Conservation (phyloP, 176 grass and related monocot species). For the Melocanna baccifera region DNA sequence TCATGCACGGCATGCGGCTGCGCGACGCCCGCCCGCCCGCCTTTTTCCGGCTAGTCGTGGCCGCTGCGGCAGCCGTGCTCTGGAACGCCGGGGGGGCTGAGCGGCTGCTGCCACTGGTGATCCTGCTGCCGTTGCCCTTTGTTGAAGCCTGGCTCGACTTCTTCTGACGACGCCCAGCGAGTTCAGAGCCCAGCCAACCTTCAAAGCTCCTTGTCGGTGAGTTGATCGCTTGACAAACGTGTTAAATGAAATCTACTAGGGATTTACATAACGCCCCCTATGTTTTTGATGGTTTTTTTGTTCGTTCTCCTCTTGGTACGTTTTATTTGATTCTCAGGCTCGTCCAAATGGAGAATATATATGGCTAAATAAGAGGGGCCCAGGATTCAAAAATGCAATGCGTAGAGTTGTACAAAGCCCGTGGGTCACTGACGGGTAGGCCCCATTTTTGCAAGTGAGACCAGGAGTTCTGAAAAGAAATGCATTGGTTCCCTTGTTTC, state of each 20-base stretch:
- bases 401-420: background rate
- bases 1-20: conserved; percentile 11
- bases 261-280: background rate
- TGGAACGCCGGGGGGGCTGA: background rate
- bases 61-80: background rate
- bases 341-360: background rate
- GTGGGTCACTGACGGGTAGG: background rate
- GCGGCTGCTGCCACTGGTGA: background rate
- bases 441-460: background rate
- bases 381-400: background rate
- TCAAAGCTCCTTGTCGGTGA: background rate
- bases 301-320: too few species aligned
- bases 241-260: too few species aligned
- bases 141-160: conserved; percentile 28
- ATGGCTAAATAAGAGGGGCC: too few species aligned
- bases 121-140: background rate
- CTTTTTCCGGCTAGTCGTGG: background rate
- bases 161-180: background rate
- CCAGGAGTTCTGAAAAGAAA: background rate
- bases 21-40: background rate
- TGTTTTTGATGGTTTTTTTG: background rate
- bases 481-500: background rate
- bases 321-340: background rate
- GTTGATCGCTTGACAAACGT: background rate
- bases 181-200: background rate